Percentiles rank a stretch among this genome's conserved stretches.
phyloP scores from a whole-genome alignment of 208 protist species.

The Leishmania turanica region DNA sequence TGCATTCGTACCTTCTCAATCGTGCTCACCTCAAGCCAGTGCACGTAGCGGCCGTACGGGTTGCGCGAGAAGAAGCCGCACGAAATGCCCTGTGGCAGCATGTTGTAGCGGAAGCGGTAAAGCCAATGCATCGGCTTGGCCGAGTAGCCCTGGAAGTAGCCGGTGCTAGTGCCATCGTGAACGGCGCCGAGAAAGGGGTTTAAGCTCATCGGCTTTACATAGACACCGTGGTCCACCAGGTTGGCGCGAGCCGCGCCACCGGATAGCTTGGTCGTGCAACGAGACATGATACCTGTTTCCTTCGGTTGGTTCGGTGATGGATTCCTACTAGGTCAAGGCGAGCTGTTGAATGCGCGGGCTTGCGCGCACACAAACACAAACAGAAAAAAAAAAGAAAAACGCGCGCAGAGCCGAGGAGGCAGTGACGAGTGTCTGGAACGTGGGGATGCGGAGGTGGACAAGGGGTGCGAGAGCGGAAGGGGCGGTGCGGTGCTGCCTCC shows the following conservation, averaged over 20 bases:
- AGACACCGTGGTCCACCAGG: slow-evolving; percentile 78
- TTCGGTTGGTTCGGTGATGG: not conserved
- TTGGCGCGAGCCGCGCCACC: slow-evolving; percentile 61
- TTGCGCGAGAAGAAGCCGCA: slow-evolving; percentile 84
- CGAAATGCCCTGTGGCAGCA: slow-evolving; percentile 63
- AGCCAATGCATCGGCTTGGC: slow-evolving; percentile 79
- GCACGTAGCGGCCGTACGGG: slow-evolving; percentile 80
- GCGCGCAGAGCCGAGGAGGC: not conserved
- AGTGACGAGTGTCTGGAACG: not conserved
- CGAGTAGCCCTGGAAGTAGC: slow-evolving; percentile 72
- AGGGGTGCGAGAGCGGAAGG: not conserved
- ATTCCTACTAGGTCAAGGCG: not conserved
- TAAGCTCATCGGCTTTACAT: slow-evolving; percentile 71
- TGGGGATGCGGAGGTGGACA: not conserved
- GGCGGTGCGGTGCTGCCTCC: not conserved
- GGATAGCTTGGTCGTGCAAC: slow-evolving; percentile 47
- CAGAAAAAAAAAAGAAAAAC: not conserved
- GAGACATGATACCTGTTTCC: slow-evolving; percentile 48
- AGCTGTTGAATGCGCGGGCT: not conserved
- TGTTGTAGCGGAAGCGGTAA: slow-evolving; percentile 87
- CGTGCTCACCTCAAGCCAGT: slow-evolving; percentile 89
- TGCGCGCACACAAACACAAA: not conserved
- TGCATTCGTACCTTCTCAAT: slow-evolving; percentile 85
- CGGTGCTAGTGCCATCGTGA: slow-evolving; percentile 77
- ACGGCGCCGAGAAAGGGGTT: slow-evolving; percentile 74